Evolutionary conservation across 1,139 yeast genomes (phyloP).

Genomic region (Debaryomyces nepalensis): DNA sequence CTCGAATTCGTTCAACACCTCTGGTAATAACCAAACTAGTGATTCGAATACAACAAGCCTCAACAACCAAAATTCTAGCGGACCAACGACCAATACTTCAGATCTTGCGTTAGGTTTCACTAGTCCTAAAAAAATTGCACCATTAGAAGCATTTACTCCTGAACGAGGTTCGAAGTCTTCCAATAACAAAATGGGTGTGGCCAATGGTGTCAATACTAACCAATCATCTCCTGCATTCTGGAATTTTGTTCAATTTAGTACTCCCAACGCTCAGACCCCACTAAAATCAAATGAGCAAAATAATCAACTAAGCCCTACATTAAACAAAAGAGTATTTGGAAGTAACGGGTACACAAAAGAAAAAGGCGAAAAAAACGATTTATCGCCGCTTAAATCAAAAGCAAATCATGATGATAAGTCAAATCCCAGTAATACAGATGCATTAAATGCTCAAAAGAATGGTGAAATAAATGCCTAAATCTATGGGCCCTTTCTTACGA

Average conservation of each 20-base stretch:
- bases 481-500: neutral
- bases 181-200: slow-evolving; percentile 22
- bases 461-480: slow-evolving; percentile 17
- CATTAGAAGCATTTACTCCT: slow-evolving; percentile 82
- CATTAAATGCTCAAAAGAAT: slow-evolving; percentile 8
- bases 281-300: slow-evolving; percentile 44
- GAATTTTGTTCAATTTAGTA: slow-evolving; percentile 78
- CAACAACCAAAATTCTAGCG: slow-evolving; percentile 17
- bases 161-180: slow-evolving; percentile 64
- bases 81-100: slow-evolving; percentile 27
- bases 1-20: slow-evolving; percentile 18
- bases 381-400: slow-evolving; percentile 24
- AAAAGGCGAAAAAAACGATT: slow-evolving; percentile 19
- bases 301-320: slow-evolving; percentile 46
- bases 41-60: slow-evolving; percentile 22
- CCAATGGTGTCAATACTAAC: slow-evolving; percentile 35
- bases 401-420: slow-evolving; percentile 13
- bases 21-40: slow-evolving; percentile 20
- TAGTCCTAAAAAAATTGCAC: slow-evolving; percentile 61
- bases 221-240: slow-evolving; percentile 76
- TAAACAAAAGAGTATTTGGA: slow-evolving; percentile 32
- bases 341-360: slow-evolving; percentile 11
- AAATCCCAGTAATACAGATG: slow-evolving; percentile 8
- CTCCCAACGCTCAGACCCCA: slow-evolving; percentile 61
- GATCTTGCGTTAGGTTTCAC: slow-evolving; percentile 47